A percentile compares a stretch with the other conserved stretches of the same genome.
These are phyloP conservation scores for Kodamaea sp. DNA, from an alignment of 1,139 yeast genomes.

Conservation along the genomic window DNA sequence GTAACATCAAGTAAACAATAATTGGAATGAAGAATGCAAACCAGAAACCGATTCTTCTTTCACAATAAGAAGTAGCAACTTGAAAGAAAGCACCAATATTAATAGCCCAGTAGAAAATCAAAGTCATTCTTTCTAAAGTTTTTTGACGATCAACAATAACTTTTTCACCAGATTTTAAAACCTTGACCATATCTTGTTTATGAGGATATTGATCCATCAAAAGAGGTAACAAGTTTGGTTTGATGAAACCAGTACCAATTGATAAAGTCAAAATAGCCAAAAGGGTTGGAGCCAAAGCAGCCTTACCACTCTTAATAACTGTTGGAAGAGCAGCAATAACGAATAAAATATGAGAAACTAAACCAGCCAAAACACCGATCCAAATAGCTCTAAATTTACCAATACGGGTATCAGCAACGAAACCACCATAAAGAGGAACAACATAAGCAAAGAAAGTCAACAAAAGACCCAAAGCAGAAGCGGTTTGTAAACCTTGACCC, in stretches of 20 bases:
- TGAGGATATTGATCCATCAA: constrained; percentile 52
- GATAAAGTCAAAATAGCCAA: constrained; percentile 20
- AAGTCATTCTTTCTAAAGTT: constrained; percentile 70
- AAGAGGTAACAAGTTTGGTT: constrained; percentile 51
- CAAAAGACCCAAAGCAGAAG: constrained; percentile 19
- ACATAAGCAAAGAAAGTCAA: constrained; percentile 21
- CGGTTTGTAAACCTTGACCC: constrained; percentile 17
- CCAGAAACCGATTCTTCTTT: constrained; percentile 72
- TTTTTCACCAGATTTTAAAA: constrained; percentile 56
- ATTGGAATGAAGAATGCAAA: constrained; percentile 64
- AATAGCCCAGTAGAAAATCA: constrained; percentile 75
- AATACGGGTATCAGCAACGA: constrained; percentile 19
- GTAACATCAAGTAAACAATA: constrained; percentile 46
- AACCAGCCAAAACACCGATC: constrained; percentile 23
- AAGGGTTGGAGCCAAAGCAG: constrained; percentile 18
- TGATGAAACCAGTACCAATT: constrained; percentile 47
- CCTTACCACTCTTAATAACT: constrained; percentile 16
- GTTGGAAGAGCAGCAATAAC: constrained; percentile 20
- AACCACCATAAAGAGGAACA: constrained; percentile 22
- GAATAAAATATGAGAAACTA: constrained; percentile 22
- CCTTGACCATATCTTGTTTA: constrained; percentile 56
- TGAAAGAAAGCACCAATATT: constrained; percentile 78
- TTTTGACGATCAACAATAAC: constrained; percentile 70
- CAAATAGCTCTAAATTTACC: constrained; percentile 22
- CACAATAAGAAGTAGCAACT: constrained; percentile 73